Evolutionary conservation across 805 yeast genomes (phyloP), one percentile per base, ranked within the genome.

Genomic region (Pichia manshurica): DNA sequence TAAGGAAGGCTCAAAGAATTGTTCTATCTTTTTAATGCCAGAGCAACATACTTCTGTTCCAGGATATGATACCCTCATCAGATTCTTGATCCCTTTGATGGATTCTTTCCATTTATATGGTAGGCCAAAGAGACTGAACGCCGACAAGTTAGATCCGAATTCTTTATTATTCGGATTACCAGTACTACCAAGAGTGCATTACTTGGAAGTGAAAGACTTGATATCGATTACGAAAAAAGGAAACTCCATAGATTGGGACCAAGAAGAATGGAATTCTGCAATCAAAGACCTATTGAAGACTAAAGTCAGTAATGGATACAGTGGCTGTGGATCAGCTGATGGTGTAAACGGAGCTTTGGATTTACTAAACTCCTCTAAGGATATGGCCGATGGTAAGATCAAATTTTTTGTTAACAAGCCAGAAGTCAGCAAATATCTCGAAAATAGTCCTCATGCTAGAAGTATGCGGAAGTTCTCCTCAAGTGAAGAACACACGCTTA

Each of bases 101-200:
- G 95, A 88, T 60, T 76, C 87, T 1, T 88, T 86, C 69, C 76
- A 75, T 50, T 72, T 88, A 36, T 87, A 87, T 59, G 96, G 96
- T 20, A 74, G 96, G 42, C 96, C 96, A 0, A 70, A 73, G 46
- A 79, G 84, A 50, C 73, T 87, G 55, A 81, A 76, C 56, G 87
- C 93, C 19, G 86, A 85, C 63, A 87, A 86, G 63, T 60, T 70
- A 1, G 85, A 87, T 55, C 61, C 74, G 39, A 66, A 74, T 31
- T 83, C 91, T 15, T 68, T 87, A 59, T 71, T 87, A 47, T 87
- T 87, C 67, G 95, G 86, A 2, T 74, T 87, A 60, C 96, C 96
- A 1, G 82, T 87, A 2, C 73, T 87, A 51, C 96, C 96, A 0
- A 77, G 77, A 47, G 82, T 81, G 35, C 82, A 86, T 58, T 87